Base-by-base conservation (phyloP, 768 basidiomycete species). In the Lentinula lateritia region DNA sequence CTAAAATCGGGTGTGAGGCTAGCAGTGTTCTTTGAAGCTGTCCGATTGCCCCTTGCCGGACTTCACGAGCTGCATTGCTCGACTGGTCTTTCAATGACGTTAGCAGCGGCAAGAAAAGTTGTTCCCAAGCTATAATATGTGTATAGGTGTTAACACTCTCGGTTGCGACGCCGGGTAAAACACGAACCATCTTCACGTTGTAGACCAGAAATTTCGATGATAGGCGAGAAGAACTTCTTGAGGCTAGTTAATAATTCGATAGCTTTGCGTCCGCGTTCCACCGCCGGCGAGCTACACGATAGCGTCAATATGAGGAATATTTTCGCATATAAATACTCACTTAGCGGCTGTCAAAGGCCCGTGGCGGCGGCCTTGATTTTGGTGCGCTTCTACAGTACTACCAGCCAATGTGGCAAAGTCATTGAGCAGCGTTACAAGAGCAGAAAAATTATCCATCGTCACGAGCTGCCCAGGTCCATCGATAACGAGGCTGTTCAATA, bases 11-110 rank as follows among this genome's bases (percentile, higher is more conserved):
- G 55, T 90, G 84, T 9, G 90, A 88, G 2, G 92, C 90, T 34
- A 96, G 81, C 28, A 98, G 77, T 52, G 92, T 81, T 9, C 95
- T 88, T 67, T 97, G 93, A 6, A 97, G 79, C 67, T 92, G 86
- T 42, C 81, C 79, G 61, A 95, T 86, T 8, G 95, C 87, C 53
- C 74, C 79, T 70, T 95, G 91, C 8, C 95, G 87, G 58, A 98
- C 83, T 69, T 93, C 89, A n/a, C 91, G 84, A 15, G 87, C 83
- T 18, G 88, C 85, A 68, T 92, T 95, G 38, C 87, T 83, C 50
- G 92, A 92, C 69, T 96, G 94, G 35, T 86, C 86, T 3, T 86
- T 84, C 45, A 97, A 81, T 8, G 88, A 85, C 0, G 80, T 77
- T 8, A 95, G 75, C 32, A 94, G 72, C 1, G 93, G 93, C 13